These are phyloP conservation scores for Pseudocercospora vitis DNA, from an alignment of 2,329 filamentous ascomycete genomes.

Conservation along the genomic window DNA sequence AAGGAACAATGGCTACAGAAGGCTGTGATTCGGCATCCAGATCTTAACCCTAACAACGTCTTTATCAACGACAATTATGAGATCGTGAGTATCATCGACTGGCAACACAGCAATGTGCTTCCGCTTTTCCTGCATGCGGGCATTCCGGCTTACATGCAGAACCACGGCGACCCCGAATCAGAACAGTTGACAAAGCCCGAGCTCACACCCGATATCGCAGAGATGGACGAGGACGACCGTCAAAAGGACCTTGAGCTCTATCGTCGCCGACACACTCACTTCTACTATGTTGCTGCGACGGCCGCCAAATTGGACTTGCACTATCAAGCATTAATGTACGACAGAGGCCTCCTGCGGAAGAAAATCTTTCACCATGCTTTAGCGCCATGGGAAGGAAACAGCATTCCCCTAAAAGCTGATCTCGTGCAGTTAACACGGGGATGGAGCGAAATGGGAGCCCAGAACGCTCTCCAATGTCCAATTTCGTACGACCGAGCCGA, in stretches of 20 bases:
- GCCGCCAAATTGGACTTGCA: constrained; percentile 19
- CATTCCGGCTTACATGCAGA: constrained; percentile 42
- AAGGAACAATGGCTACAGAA: constrained; percentile 18
- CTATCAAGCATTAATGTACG: constrained; percentile 24
- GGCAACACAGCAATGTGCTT: constrained; percentile 20
- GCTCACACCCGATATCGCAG: constrained; percentile 20
- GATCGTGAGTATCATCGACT: constrained; percentile 33
- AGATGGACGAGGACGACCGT: constrained; percentile 23
- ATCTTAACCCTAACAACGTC: constrained; percentile 39
- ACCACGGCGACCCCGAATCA: constrained; percentile 39
- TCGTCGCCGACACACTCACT: constrained; percentile 29
- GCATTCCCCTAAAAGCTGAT: constrained; percentile 27
- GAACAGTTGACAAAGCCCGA: constrained; percentile 24
- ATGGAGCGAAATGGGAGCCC: constrained; percentile 15
- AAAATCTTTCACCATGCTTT: constrained; percentile 25
- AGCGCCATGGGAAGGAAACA: constrained; percentile 34
- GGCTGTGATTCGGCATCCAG: constrained; percentile 39
- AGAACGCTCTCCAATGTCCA: background rate
- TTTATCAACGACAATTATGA: constrained; percentile 37
- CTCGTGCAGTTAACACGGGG: constrained; percentile 21
- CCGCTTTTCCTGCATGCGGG: constrained; percentile 22
- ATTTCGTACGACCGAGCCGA: background rate
- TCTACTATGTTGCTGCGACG: constrained; percentile 30
- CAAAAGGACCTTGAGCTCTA: constrained; percentile 22
- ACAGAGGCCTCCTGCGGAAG: constrained; percentile 20